Percentiles rank a stretch among this genome's conserved stretches.
Evolutionary conservation across 257 asterid genomes (phyloP).

Genomic region (Gentiana dahurica): DNA sequence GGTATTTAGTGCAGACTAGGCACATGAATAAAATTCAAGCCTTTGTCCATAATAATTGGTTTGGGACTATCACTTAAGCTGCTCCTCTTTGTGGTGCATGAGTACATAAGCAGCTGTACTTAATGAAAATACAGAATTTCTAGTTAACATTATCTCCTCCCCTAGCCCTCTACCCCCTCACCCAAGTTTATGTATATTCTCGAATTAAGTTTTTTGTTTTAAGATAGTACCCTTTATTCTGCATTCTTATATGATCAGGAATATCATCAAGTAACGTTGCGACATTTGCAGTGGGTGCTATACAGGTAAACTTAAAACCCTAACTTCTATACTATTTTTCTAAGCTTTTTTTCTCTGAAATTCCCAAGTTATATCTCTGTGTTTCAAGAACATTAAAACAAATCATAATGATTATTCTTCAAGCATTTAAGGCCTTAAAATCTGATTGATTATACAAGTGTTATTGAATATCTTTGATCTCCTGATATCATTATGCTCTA

Average conservation of each 20-base stretch:
- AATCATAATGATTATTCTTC: not conserved
- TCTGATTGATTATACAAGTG: not conserved
- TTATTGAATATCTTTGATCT: not conserved
- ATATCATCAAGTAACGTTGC: conserved; percentile 73
- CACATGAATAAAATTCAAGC: too few relatives aligned
- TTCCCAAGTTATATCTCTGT: not conserved
- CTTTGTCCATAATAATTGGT: too few relatives aligned
- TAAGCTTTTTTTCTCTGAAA: not conserved
- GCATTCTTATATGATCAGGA: conserved; percentile 35
- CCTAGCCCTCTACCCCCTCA: too few relatives aligned
- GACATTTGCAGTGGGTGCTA: conserved; percentile 67
- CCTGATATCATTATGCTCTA: conserved; percentile 2
- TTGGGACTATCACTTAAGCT: too few relatives aligned
- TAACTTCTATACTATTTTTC: not conserved
- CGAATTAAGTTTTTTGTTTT: too few relatives aligned
- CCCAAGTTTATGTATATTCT: too few relatives aligned
- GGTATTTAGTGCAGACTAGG: conserved; percentile 30
- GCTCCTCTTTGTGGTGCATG: too few relatives aligned
- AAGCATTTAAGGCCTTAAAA: not conserved
- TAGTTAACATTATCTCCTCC: too few relatives aligned
- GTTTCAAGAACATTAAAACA: not conserved
- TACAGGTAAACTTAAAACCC: conserved; percentile 50
- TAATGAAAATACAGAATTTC: too few relatives aligned
- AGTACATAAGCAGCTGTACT: too few relatives aligned
- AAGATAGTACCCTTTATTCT: not conserved